Conservation (phyloP, 176 grass and related monocot species). For the Miscanthus lutarioriparius region DNA sequence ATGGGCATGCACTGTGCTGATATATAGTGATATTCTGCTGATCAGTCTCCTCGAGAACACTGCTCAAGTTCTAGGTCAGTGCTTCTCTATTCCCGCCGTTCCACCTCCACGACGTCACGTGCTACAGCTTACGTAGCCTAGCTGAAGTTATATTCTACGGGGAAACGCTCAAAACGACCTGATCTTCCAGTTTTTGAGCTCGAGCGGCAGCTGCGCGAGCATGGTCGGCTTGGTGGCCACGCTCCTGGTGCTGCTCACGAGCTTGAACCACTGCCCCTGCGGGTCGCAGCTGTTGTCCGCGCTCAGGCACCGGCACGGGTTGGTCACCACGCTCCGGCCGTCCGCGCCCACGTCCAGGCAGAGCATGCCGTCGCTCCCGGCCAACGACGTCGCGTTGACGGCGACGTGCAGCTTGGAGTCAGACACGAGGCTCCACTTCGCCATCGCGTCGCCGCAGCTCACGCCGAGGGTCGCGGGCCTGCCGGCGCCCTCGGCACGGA, state of each 20-base stretch:
- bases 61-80: too few species aligned
- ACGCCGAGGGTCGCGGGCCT: slow-evolving; percentile 37
- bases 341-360: slow-evolving; percentile 78
- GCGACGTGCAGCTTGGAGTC: slow-evolving; percentile 78
- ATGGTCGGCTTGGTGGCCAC: background rate
- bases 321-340: slow-evolving; percentile 63
- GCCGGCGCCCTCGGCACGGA: slow-evolving; percentile 49
- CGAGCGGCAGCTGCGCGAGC: slow-evolving; percentile 43
- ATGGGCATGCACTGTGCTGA: too few species aligned
- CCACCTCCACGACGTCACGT: too few species aligned
- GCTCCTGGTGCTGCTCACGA: slow-evolving; percentile 66
- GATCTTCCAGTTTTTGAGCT: slow-evolving; percentile 37
- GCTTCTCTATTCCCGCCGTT: too few species aligned
- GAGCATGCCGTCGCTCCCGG: slow-evolving; percentile 6
- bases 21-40: too few species aligned
- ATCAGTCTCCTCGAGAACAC: too few species aligned
- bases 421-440: slow-evolving; percentile 61
- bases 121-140: too few species aligned
- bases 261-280: slow-evolving; percentile 83
- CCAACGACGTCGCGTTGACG: background rate
- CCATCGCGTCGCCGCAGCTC: slow-evolving; percentile 45
- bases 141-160: too few species aligned
- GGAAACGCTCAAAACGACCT: slow-evolving; percentile 35
- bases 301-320: slow-evolving; percentile 71
- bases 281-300: slow-evolving; percentile 59